These are phyloP conservation scores for Periconia sp. DNA, from an alignment of 2,329 filamentous ascomycete genomes.

Conservation along the genomic window DNA sequence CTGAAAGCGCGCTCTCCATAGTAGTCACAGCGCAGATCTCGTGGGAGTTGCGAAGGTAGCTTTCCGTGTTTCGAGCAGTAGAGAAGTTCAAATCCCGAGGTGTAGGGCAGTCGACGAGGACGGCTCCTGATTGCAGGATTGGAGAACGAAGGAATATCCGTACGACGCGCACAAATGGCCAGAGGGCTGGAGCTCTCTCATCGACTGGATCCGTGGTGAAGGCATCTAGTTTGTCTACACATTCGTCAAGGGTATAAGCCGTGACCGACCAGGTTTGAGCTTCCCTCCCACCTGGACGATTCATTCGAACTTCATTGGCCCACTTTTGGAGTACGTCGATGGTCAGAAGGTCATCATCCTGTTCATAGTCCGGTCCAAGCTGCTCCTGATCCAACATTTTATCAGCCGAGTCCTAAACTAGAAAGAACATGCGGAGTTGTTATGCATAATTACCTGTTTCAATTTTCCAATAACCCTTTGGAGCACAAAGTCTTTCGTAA, in stretches of 20 bases:
- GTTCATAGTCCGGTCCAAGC: too few relatives aligned
- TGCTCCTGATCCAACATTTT: too few relatives aligned
- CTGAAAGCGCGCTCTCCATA: conserved; percentile 7
- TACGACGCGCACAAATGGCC: conserved; percentile 16
- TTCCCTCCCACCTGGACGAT: conserved; percentile 12
- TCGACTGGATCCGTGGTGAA: conserved; percentile 12
- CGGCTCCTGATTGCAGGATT: conserved; percentile 17
- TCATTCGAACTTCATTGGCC: conserved; percentile 5
- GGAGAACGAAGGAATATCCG: conserved; percentile 14
- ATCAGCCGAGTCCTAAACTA: too few relatives aligned
- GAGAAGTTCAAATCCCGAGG: conserved; percentile 12
- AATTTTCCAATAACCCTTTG: too few relatives aligned
- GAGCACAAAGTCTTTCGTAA: conserved; percentile 15
- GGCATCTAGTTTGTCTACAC: conserved; percentile 13
- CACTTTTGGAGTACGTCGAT: conserved; percentile 13
- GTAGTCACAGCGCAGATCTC: conserved; percentile 18
- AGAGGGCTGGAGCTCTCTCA: conserved; percentile 10
- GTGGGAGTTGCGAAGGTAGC: conserved; percentile 16
- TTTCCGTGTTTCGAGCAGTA: conserved; percentile 8
- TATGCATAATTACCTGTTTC: too few relatives aligned
- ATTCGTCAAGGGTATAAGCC: conserved; percentile 16
- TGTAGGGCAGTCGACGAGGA: conserved; percentile 16
- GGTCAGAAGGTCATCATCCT: conserved; percentile 1
- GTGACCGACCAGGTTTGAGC: conserved; percentile 12
- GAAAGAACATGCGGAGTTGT: too few relatives aligned